phyloP scores from a whole-genome alignment of 164 flowering plant species.

The Saururus chinensis region DNA sequence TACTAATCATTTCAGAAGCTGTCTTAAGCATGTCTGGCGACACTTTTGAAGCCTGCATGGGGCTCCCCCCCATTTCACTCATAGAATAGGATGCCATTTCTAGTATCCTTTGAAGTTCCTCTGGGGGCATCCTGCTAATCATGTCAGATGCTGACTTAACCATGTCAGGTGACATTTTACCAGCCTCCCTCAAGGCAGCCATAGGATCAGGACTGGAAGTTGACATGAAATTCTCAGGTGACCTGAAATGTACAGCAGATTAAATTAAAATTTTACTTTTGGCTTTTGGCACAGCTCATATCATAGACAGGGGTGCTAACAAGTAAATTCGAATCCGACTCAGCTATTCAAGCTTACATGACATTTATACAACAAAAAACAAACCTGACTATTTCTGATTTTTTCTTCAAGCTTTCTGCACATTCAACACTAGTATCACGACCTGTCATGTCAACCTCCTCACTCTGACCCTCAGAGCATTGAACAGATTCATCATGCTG shows the following conservation, averaged over 20 bases:
- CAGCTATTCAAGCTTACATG: no score
- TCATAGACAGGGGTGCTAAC: no score
- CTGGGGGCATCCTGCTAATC: constrained; percentile 80
- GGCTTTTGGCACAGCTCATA: background rate
- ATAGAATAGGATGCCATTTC: constrained; percentile 7
- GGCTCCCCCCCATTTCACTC: background rate
- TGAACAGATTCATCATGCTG: constrained; percentile 19
- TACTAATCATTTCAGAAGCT: constrained; percentile 71
- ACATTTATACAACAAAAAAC: background rate
- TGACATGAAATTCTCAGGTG: constrained; percentile 73
- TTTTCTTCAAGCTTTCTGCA: constrained; percentile 42
- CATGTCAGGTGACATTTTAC: constrained; percentile 72
- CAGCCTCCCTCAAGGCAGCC: constrained; percentile 41
- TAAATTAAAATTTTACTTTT: background rate
- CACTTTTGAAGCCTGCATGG: constrained; percentile 26
- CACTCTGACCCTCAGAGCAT: constrained; percentile 13
- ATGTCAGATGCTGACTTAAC: constrained; percentile 65
- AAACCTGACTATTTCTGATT: constrained; percentile 80
- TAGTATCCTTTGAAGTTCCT: constrained; percentile 72
- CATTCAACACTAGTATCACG: constrained; percentile 25
- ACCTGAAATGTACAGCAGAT: constrained; percentile 25
- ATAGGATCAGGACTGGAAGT: constrained; percentile 57
- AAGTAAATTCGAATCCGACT: no score
- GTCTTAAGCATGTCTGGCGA: constrained; percentile 76
- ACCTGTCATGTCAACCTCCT: constrained; percentile 10